Conservation (phyloP, 2,329 filamentous ascomycete genomes). For the Claviceps africana region DNA sequence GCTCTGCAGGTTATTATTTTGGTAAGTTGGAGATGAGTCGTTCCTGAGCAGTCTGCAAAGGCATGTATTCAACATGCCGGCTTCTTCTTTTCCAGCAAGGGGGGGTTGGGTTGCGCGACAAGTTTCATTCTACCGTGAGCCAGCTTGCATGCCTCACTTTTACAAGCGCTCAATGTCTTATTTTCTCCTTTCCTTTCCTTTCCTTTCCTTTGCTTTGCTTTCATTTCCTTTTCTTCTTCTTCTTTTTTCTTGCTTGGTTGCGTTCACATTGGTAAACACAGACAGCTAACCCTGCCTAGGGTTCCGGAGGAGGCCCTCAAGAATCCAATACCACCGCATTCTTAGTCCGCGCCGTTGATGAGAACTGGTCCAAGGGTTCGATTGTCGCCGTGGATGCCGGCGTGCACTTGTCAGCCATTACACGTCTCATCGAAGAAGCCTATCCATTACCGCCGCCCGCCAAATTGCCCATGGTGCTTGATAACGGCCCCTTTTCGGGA, state of each 20-base stretch:
- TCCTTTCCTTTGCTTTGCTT: background rate
- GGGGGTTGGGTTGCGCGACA: no score
- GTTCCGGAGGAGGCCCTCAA: constrained; percentile 74
- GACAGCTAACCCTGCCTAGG: constrained; percentile 34
- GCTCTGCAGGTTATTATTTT: constrained; percentile 62
- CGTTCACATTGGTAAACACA: background rate
- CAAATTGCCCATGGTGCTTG: constrained; percentile 36
- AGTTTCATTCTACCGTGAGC: no score
- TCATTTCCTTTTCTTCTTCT: background rate
- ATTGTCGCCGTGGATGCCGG: constrained; percentile 89
- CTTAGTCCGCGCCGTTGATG: constrained; percentile 66
- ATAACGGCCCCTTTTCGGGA: constrained; percentile 65
- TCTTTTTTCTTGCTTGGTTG: background rate
- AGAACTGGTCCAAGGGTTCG: constrained; percentile 70
- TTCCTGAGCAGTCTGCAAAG: background rate
- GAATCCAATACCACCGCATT: constrained; percentile 86
- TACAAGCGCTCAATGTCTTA: background rate
- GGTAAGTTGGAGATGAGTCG: constrained; percentile 25
- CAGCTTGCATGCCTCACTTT: background rate
- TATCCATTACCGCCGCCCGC: constrained; percentile 22
- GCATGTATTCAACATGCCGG: background rate
- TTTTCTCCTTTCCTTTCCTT: background rate
- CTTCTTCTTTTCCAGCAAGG: background rate
- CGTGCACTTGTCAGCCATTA: constrained; percentile 74
- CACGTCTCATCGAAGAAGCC: constrained; percentile 55